phyloP scores from a whole-genome alignment of 768 basidiomycete species.

The Pulveroboletus frians region DNA sequence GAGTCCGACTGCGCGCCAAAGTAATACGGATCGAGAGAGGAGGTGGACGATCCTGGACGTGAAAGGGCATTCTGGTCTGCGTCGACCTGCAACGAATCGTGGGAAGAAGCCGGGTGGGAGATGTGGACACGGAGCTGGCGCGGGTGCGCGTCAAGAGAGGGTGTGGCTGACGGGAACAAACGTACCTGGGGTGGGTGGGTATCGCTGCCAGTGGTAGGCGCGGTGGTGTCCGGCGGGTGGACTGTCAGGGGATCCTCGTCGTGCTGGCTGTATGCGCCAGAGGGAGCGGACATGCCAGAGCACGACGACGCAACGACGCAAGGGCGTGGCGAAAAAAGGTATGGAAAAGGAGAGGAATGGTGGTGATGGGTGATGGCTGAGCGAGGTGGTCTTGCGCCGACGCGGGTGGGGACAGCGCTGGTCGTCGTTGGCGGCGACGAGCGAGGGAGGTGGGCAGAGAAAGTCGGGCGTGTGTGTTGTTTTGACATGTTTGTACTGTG shows the following conservation, averaged over 20 bases:
- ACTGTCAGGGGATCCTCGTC: constrained; percentile 32
- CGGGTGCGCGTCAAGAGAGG: constrained; percentile 7
- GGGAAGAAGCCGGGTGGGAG: constrained; percentile 36
- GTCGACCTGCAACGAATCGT: constrained; percentile 33
- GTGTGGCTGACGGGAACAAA: neutral
- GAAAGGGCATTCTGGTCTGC: constrained; percentile 43
- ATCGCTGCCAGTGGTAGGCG: neutral
- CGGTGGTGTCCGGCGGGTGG: constrained; percentile 37
- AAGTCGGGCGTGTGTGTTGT: constrained; percentile 20
- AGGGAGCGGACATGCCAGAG: constrained; percentile 38
- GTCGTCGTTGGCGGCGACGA: constrained; percentile 32
- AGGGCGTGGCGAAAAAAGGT: neutral
- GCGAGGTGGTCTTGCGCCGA: neutral
- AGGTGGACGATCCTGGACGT: constrained; percentile 70
- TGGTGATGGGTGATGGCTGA: too few relatives aligned
- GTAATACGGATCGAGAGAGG: constrained; percentile 86
- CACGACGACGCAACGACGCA: constrained; percentile 14
- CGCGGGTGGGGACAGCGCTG: constrained; percentile 23
- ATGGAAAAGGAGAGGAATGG: constrained; percentile 18
- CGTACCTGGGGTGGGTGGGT: constrained; percentile 10
- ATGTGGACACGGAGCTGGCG: constrained; percentile 45
- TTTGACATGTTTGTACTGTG: constrained; percentile 19
- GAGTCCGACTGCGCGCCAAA: constrained; percentile 70
- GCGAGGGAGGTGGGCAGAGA: constrained; percentile 27
- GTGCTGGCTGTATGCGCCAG: constrained; percentile 36